Evolutionary conservation across 768 basidiomycete species (phyloP), one percentile per base, ranked within the genome.

Genomic region (Boletus eberwhitei): DNA sequence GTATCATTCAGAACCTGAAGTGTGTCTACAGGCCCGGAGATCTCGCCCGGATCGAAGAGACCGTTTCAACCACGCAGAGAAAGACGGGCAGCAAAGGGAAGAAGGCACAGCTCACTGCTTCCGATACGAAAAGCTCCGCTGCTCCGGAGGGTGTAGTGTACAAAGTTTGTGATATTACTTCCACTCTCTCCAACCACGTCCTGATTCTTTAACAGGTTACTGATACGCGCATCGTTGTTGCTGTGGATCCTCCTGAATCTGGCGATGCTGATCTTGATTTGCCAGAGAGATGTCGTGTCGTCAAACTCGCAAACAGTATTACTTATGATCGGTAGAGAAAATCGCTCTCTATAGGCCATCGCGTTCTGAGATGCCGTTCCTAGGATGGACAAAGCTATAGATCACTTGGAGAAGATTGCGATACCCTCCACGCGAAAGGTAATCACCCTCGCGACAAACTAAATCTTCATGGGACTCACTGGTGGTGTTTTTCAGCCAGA

Each of bases 271-370:
- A 90, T 46, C 73, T 90, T 13, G 88, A 93, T 62, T 68, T 97
- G 0, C 91, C 93, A 7, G 93, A 95, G 63, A 79, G 88, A 47
- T 91, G 93, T 71, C 79, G 90, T 17, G 73, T 94, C 48, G 68
- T 98, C 48, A 98, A 98, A 66, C 77, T 96, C 2, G 93, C 93
- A 13, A 98, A 98, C 62, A 93, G 86, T 51, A 85, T 91, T 16
- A 98, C 95, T 1, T 94, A 90, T 67, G 92, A 94, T 62, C 80
- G 94, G 90, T 84, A 66, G 40, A 57, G 35, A 22, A 17, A 17
- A 19, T 11, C 11, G 17, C 0, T 19, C 32, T 36, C 21, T 31
- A 4, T 39, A 6, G 1, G 14, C 19, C 16, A 5, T n/a, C 19
- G 7, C 32, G 19, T 42, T 9, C 19, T 56, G 31, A 65, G 5